Evolutionary conservation across 2,329 filamentous ascomycete genomes (phyloP).

Genomic region (Akanthomyces muscarius): DNA sequence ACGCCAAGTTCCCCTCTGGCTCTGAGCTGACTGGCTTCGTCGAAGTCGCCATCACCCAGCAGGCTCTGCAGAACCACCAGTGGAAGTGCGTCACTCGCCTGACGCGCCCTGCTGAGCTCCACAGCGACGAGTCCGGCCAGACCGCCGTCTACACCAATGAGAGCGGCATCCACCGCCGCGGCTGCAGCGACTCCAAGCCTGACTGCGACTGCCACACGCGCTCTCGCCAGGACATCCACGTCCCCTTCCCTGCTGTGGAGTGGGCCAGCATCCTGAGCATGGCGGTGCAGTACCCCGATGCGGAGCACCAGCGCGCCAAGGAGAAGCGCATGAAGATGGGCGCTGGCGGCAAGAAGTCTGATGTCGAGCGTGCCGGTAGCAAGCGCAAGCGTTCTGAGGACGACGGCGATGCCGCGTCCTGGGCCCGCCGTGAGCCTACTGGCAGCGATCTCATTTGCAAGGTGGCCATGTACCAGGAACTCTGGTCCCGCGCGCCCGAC

Average conservation of each 20-base stretch:
- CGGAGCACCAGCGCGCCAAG: slow-evolving; percentile 36
- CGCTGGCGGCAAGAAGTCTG: slow-evolving; percentile 33
- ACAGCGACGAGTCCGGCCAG: slow-evolving; percentile 40
- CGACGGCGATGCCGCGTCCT: slow-evolving; percentile 38
- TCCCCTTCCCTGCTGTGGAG: slow-evolving; percentile 55
- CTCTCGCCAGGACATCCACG: slow-evolving; percentile 46
- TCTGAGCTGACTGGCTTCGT: slow-evolving; percentile 58
- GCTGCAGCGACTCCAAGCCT: slow-evolving; percentile 45
- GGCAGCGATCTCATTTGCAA: slow-evolving; percentile 55
- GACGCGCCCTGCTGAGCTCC: slow-evolving; percentile 53
- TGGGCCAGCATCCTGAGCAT: slow-evolving; percentile 57
- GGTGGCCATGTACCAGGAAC: slow-evolving; percentile 65
- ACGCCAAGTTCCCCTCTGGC: slow-evolving; percentile 53
- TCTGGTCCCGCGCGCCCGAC: slow-evolving; percentile 52
- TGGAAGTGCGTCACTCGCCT: slow-evolving; percentile 60
- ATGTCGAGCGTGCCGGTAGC: slow-evolving; percentile 30
- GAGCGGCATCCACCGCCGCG: slow-evolving; percentile 49
- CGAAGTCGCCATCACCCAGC: slow-evolving; percentile 54
- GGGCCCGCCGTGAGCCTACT: slow-evolving; percentile 38
- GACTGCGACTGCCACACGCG: slow-evolving; percentile 50
- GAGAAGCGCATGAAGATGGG: slow-evolving; percentile 33
- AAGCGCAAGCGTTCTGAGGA: slow-evolving; percentile 40
- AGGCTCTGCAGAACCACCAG: slow-evolving; percentile 49
- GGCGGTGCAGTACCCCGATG: slow-evolving; percentile 49
- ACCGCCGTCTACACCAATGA: slow-evolving; percentile 45